Percentiles rank a stretch among this genome's conserved stretches.
These are phyloP conservation scores for Cucumis sativus DNA, from an alignment of 306 rosid species.

Conservation along the genomic window DNA sequence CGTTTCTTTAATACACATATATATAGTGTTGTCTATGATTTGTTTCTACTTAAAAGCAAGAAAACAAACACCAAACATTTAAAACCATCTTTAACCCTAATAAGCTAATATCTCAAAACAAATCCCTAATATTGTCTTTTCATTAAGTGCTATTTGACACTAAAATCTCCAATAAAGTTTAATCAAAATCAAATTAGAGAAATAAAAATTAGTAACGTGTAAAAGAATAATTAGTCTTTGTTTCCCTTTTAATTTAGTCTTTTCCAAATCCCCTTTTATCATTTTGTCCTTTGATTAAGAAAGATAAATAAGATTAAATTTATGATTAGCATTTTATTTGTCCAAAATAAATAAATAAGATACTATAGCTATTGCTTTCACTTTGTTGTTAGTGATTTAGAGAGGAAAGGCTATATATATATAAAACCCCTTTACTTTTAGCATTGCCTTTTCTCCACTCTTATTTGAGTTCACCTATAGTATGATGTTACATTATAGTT, in stretches of 20 bases:
- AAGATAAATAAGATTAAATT: not conserved
- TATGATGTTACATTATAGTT: slow-evolving; percentile 4
- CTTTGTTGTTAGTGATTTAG: not conserved
- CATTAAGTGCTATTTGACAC: not conserved
- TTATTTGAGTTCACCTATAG: not conserved
- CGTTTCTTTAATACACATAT: too few relatives aligned
- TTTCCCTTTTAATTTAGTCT: not conserved
- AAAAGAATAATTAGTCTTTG: not conserved
- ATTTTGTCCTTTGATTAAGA: slow-evolving; percentile 1
- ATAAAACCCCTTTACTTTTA: not conserved
- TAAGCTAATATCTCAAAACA: not conserved
- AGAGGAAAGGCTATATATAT: slow-evolving; percentile 1
- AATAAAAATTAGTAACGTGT: not conserved
- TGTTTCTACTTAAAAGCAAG: not conserved
- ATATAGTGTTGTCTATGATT: not conserved
- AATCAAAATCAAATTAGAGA: not conserved
- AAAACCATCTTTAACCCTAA: not conserved
- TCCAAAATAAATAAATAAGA: not conserved
- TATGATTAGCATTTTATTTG: not conserved
- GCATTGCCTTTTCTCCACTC: not conserved
- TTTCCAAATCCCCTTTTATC: not conserved
- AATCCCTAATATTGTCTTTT: not conserved
- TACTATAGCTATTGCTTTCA: not conserved
- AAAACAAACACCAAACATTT: not conserved
- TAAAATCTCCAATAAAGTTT: not conserved